These are phyloP conservation scores for Stephania cephalantha DNA, from an alignment of 164 flowering plant genomes.

Conservation along the genomic window DNA sequence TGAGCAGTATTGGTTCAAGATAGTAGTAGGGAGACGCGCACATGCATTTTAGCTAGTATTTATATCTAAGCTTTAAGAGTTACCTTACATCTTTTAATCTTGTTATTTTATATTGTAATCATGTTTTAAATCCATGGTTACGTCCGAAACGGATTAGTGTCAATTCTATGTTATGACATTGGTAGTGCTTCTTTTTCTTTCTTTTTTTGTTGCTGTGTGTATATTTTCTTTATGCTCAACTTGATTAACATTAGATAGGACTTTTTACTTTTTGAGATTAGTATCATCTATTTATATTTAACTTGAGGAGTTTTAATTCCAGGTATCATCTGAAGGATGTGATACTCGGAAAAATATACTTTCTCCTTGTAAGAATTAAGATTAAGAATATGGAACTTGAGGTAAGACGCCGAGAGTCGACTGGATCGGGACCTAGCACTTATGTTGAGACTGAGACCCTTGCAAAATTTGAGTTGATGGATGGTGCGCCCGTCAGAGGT, in stretches of 20 bases:
- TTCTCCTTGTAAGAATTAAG: conserved; percentile 93
- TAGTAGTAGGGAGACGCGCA: too few relatives aligned
- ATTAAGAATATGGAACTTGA: conserved; percentile 96
- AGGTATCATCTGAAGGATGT: conserved; percentile 97
- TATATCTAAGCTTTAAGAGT: too few relatives aligned
- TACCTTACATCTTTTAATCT: too few relatives aligned
- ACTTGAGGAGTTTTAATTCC: conserved; percentile 19
- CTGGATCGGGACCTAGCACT: conserved; percentile 90
- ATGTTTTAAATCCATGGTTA: too few relatives aligned
- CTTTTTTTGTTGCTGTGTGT: too few relatives aligned
- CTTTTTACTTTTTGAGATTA: not conserved
- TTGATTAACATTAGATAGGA: not conserved
- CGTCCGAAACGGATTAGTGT: too few relatives aligned
- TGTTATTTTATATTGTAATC: too few relatives aligned
- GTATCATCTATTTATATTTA: not conserved
- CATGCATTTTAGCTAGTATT: too few relatives aligned
- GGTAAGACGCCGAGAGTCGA: conserved; percentile 91
- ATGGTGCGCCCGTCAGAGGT: conserved; percentile 99
- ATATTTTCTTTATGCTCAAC: not conserved
- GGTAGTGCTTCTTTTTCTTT: too few relatives aligned
- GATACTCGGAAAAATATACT: conserved; percentile 85
- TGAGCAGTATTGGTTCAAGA: too few relatives aligned
- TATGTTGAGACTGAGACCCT: conserved; percentile 95
- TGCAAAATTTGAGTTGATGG: conserved; percentile 94
- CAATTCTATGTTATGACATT: too few relatives aligned